phyloP scores from a whole-genome alignment of 2,329 filamentous ascomycete species.

The Tolypocladium guangdongense region DNA sequence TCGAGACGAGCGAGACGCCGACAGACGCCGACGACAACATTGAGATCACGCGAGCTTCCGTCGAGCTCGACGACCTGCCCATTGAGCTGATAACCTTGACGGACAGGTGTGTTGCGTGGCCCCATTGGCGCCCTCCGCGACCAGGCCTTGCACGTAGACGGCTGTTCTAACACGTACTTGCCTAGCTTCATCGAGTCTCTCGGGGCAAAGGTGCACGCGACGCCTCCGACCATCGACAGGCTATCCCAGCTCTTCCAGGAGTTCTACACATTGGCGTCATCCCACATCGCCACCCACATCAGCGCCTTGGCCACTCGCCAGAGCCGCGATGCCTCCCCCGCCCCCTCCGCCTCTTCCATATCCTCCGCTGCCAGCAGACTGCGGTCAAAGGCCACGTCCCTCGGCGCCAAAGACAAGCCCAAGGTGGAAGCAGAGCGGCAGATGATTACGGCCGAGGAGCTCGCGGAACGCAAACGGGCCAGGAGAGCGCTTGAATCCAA shows the following conservation, averaged over 20 bases:
- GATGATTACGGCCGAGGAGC: slow-evolving; percentile 84
- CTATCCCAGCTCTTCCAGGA: slow-evolving; percentile 86
- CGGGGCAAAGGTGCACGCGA: slow-evolving; percentile 73
- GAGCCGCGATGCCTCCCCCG: slow-evolving; percentile 53
- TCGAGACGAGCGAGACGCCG: slow-evolving; percentile 31
- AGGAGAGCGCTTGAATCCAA: slow-evolving; percentile 71
- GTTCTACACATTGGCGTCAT: slow-evolving; percentile 74
- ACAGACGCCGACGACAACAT: slow-evolving; percentile 32
- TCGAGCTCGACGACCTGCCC: slow-evolving; percentile 79
- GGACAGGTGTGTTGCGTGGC: slow-evolving; percentile 52
- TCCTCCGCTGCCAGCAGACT: slow-evolving; percentile 45
- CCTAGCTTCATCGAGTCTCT: slow-evolving; percentile 81
- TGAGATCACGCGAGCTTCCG: slow-evolving; percentile 42
- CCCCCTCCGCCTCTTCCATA: slow-evolving; percentile 42
- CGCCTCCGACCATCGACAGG: slow-evolving; percentile 71
- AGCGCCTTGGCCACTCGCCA: slow-evolving; percentile 66
- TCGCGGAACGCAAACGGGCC: slow-evolving; percentile 67
- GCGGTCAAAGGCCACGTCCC: slow-evolving; percentile 43
- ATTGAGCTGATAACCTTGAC: slow-evolving; percentile 87
- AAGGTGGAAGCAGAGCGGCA: slow-evolving; percentile 51
- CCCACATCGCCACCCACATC: slow-evolving; percentile 80
- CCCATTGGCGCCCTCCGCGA: neutral
- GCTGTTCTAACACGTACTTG: neutral
- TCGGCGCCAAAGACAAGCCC: slow-evolving; percentile 40
- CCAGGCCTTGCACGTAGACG: neutral